Conservation (phyloP, 345 rosid species). For the Gossypium mustelinum region DNA sequence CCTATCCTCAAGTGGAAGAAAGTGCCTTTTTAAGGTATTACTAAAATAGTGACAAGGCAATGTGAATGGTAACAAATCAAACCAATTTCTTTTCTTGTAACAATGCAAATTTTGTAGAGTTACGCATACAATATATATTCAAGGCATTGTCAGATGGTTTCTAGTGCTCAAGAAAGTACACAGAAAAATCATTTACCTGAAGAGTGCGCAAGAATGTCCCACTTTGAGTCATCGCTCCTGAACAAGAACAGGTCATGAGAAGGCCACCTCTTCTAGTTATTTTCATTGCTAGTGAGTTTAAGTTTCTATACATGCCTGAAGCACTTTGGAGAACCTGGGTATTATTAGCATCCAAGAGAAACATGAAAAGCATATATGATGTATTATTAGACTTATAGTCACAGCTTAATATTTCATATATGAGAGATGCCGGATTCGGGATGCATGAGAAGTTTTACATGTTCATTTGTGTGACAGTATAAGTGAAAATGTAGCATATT, state of each 20-base stretch:
- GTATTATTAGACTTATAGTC: background rate
- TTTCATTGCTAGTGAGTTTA: conserved; percentile 75
- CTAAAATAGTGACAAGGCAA: background rate
- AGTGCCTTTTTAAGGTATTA: background rate
- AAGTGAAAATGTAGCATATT: background rate
- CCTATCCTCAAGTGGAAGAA: background rate
- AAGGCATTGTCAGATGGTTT: background rate
- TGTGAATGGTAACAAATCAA: background rate
- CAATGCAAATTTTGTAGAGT: background rate
- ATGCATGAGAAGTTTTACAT: background rate
- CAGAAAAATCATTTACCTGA: conserved; percentile 40
- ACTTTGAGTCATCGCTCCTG: conserved; percentile 93
- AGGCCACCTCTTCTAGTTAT: conserved; percentile 74
- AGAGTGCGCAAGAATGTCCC: conserved; percentile 63
- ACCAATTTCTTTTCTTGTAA: background rate
- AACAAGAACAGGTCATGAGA: conserved; percentile 91
- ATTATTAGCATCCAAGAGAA: background rate
- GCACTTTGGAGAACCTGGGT: conserved; percentile 8
- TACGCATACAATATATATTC: background rate
- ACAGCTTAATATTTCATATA: background rate
- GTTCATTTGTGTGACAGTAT: background rate
- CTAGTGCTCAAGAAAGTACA: background rate
- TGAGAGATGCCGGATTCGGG: background rate
- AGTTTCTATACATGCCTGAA: conserved; percentile 60
- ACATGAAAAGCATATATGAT: background rate